Evolutionary conservation across 257 asterid genomes (phyloP).

Genomic region (Prunella vulgaris): DNA sequence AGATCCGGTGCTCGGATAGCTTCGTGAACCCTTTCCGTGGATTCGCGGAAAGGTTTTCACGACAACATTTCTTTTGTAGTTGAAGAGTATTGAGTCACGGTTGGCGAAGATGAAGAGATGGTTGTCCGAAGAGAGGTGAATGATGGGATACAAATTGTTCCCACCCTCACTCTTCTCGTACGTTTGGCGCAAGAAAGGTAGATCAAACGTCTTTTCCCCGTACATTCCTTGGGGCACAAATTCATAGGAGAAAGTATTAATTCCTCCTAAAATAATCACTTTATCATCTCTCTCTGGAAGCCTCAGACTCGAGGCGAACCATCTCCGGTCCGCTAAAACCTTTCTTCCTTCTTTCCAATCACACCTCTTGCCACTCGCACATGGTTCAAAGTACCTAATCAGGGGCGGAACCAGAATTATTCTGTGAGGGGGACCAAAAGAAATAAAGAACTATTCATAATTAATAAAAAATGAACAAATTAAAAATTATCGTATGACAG

Average conservation of each 20-base stretch:
- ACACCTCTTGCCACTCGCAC: constrained; percentile 29
- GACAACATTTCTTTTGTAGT: constrained; percentile 37
- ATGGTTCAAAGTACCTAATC: constrained; percentile 37
- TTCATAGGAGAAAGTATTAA: constrained; percentile 37
- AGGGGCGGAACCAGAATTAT: no score
- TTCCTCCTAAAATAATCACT: constrained; percentile 52
- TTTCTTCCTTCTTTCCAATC: constrained; percentile 43
- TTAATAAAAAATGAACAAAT: no score
- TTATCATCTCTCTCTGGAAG: constrained; percentile 49
- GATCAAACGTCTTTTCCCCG: constrained; percentile 21
- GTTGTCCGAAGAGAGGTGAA: constrained; percentile 68
- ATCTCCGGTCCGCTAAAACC: constrained; percentile 30
- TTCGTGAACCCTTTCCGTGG: constrained; percentile 53
- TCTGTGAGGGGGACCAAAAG: no score
- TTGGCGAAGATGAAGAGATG: constrained; percentile 56
- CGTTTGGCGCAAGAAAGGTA: constrained; percentile 45
- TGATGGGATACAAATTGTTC: constrained; percentile 55
- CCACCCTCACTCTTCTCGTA: constrained; percentile 25
- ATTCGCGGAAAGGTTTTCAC: constrained; percentile 46
- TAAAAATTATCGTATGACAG: no score
- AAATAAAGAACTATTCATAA: no score
- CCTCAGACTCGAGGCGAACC: constrained; percentile 46
- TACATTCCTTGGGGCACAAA: constrained; percentile 40
- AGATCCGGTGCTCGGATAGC: constrained; percentile 61
- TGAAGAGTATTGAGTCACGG: constrained; percentile 55